A percentile compares a stretch with the other conserved stretches of the same genome.
phyloP scores from a whole-genome alignment of 352 stramenopile genomes.

The Globisporangium paddicum region DNA sequence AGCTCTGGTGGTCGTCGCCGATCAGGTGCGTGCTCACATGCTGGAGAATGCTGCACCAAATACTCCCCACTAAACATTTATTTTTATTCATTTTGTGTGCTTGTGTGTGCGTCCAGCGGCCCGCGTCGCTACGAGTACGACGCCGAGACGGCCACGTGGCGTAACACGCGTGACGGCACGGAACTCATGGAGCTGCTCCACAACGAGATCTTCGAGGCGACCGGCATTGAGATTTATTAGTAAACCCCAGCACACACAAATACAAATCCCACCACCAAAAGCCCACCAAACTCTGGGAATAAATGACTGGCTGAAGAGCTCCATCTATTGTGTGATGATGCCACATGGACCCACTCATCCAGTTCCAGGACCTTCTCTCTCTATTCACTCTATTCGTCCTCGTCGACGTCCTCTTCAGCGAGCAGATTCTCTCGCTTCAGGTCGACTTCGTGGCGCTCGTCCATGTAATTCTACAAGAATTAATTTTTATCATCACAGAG shows the following conservation, averaged over 20 bases:
- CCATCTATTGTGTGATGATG: constrained; percentile 4
- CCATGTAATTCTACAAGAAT: constrained; percentile 57
- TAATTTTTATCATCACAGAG: constrained; percentile 2
- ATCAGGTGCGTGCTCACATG: constrained; percentile 69
- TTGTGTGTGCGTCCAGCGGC: constrained; percentile 41
- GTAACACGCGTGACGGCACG: constrained; percentile 75
- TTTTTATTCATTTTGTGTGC: background rate
- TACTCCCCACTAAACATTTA: too few species aligned
- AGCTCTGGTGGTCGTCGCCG: constrained; percentile 97
- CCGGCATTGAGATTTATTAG: constrained; percentile 77
- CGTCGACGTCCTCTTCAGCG: constrained; percentile 37
- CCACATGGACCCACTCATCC: background rate
- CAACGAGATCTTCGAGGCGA: constrained; percentile 71
- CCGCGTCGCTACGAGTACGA: constrained; percentile 90
- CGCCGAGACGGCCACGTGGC: constrained; percentile 53
- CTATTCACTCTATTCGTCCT: constrained; percentile 18
- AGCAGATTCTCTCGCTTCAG: constrained; percentile 29
- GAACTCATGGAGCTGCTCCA: constrained; percentile 73
- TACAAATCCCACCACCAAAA: background rate
- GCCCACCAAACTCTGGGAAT: background rate
- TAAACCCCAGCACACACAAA: constrained; percentile 19
- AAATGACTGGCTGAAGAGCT: background rate
- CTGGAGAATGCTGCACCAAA: background rate
- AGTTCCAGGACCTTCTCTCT: background rate
- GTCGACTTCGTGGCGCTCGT: constrained; percentile 71